Percentiles rank a stretch among this genome's conserved stretches.
These are phyloP conservation scores for Vigna unguiculata DNA, from an alignment of 306 rosid genomes.

Conservation along the genomic window DNA sequence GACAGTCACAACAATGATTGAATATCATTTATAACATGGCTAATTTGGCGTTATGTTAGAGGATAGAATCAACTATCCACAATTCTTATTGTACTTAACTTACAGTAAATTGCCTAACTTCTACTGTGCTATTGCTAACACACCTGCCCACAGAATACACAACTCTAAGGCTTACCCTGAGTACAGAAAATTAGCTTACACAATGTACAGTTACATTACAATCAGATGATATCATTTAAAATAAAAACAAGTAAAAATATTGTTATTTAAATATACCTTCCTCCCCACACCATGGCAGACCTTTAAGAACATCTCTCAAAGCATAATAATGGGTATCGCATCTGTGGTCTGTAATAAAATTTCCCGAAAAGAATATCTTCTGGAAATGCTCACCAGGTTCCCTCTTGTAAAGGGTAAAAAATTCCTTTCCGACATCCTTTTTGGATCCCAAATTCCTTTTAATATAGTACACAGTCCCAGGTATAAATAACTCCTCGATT, in stretches of 20 bases:
- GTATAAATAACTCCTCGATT: conserved; percentile 80
- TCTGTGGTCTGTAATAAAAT: conserved; percentile 83
- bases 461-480: conserved; percentile 81
- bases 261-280: conserved; percentile 61
- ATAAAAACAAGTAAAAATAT: background rate
- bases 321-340: conserved; percentile 89
- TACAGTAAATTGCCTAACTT: conserved; percentile 24
- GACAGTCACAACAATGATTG: conserved; percentile 21
- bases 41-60: conserved; percentile 23
- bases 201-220: conserved; percentile 24
- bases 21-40: conserved; percentile 14
- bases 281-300: conserved; percentile 61
- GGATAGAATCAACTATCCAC: conserved; percentile 32
- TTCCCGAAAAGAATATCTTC: conserved; percentile 76
- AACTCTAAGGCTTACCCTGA: conserved; percentile 14
- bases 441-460: conserved; percentile 65
- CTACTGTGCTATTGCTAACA: conserved; percentile 18
- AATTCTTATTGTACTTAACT: background rate
- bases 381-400: conserved; percentile 86
- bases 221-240: conserved; percentile 21
- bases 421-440: conserved; percentile 43
- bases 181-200: conserved; percentile 35
- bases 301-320: conserved; percentile 90
- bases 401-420: conserved; percentile 75
- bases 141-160: conserved; percentile 11